A percentile compares a stretch with the other conserved stretches of the same genome.
These are phyloP conservation scores for Carex pumila DNA, from an alignment of 176 grass and related monocot genomes.

Conservation along the genomic window DNA sequence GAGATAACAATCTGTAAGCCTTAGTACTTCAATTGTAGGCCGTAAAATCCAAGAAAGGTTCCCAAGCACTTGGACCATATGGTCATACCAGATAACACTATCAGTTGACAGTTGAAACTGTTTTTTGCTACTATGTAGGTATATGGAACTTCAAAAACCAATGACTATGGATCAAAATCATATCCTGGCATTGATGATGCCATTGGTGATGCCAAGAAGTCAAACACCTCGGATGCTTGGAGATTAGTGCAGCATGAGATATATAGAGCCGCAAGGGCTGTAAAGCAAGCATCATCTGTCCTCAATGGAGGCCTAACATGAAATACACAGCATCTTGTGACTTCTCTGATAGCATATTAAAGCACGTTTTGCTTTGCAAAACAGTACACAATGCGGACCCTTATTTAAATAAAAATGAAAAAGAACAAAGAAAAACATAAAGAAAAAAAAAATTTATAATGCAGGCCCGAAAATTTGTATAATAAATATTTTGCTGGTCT, in stretches of 20 bases:
- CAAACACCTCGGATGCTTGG: slow-evolving; percentile 48
- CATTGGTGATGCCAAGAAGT: slow-evolving; percentile 46
- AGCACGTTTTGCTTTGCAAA: no score
- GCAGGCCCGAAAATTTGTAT: no score
- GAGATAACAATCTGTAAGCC: not conserved
- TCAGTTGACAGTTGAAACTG: not conserved
- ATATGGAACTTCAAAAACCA: slow-evolving; percentile 49
- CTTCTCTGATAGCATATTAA: no score
- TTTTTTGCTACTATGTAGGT: slow-evolving; percentile 21
- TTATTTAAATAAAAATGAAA: no score
- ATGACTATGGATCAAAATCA: slow-evolving; percentile 61
- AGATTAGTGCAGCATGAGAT: slow-evolving; percentile 70
- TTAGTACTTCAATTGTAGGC: not conserved
- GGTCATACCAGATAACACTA: not conserved
- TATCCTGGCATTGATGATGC: slow-evolving; percentile 55
- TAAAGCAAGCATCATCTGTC: slow-evolving; percentile 53
- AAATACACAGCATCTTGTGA: not conserved
- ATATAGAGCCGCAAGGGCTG: slow-evolving; percentile 59
- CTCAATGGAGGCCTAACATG: slow-evolving; percentile 61
- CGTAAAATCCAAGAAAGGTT: not conserved
- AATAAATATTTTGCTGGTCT: no score
- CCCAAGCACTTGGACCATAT: no score
- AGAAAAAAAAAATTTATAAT: no score
- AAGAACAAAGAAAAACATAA: no score
- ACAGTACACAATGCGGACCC: no score